Evolutionary conservation across 179 eudicot genomes (phyloP).

Genomic region (Spergularia azorica): DNA sequence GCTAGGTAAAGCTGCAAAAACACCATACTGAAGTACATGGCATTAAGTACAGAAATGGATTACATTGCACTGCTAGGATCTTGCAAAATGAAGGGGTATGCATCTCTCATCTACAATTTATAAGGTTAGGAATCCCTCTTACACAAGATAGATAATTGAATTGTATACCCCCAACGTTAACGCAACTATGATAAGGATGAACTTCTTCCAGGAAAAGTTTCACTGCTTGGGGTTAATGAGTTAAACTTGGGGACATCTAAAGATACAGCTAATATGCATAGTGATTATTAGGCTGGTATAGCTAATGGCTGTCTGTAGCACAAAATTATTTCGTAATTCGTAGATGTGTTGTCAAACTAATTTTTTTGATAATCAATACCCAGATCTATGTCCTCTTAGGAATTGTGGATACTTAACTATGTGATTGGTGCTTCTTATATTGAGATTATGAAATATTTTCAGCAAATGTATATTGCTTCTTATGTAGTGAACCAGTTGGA

Average conservation of each 20-base stretch:
- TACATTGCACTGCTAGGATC: slow-evolving; percentile 85
- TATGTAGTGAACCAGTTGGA: too few relatives aligned
- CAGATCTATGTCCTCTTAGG: too few relatives aligned
- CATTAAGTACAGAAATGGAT: slow-evolving; percentile 66
- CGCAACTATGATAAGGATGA: not conserved
- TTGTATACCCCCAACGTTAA: not conserved
- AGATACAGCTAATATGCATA: not conserved
- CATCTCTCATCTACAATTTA: slow-evolving; percentile 44
- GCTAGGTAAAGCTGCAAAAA: slow-evolving; percentile 89
- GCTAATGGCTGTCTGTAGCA: not conserved
- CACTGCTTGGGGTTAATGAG: not conserved
- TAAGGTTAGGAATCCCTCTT: slow-evolving; percentile 35
- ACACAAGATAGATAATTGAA: not conserved
- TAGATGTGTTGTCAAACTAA: too few relatives aligned
- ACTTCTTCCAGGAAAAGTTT: not conserved
- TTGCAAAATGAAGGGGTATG: slow-evolving; percentile 93
- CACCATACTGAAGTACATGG: slow-evolving; percentile 79
- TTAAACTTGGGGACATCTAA: not conserved
- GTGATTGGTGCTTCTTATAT: too few relatives aligned
- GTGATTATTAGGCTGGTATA: not conserved
- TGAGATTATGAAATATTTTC: too few relatives aligned
- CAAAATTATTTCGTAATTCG: too few relatives aligned
- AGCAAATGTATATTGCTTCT: too few relatives aligned
- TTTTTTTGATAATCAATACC: too few relatives aligned
- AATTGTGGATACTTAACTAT: too few relatives aligned